Conservation (phyloP, 768 basidiomycete species). For the Chiua virens region DNA sequence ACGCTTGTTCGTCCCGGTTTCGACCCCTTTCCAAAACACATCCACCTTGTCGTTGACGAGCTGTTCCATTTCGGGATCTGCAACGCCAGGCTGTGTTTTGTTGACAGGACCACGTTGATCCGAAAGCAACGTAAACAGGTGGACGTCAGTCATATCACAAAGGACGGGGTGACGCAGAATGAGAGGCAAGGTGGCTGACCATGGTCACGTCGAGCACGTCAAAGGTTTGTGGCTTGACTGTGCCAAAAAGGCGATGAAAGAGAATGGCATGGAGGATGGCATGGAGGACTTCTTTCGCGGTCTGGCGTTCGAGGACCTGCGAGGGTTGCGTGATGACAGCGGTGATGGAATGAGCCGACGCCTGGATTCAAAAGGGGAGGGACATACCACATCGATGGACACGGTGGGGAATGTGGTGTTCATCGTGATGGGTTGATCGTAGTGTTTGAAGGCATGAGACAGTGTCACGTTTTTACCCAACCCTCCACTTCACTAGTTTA, state of each 20-base stretch:
- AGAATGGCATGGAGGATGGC: conserved; percentile 80
- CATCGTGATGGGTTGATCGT: conserved; percentile 17
- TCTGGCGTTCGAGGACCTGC: conserved; percentile 71
- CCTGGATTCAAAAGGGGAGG: neutral
- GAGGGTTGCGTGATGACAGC: no score
- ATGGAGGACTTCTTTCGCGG: conserved; percentile 69
- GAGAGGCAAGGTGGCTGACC: conserved; percentile 41
- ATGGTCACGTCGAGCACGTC: conserved; percentile 85
- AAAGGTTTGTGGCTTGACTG: conserved; percentile 70
- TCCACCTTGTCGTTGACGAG: conserved; percentile 78
- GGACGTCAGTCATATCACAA: neutral
- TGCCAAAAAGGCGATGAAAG: conserved; percentile 82
- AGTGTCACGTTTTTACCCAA: no score
- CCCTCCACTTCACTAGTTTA: no score
- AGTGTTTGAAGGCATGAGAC: neutral
- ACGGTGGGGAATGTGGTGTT: conserved; percentile 27
- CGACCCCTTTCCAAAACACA: conserved; percentile 74
- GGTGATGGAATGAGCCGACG: no score
- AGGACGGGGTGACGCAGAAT: no score
- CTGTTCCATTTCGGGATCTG: conserved; percentile 68
- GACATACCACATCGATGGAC: conserved; percentile 32
- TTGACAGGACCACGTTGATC: neutral
- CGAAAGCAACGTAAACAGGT: neutral
- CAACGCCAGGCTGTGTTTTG: conserved; percentile 64
- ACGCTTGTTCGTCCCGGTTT: conserved; percentile 57